Percentiles rank a stretch among this genome's conserved stretches.
phyloP scores from a whole-genome alignment of 208 protist species.

The Leishmania tropica region DNA sequence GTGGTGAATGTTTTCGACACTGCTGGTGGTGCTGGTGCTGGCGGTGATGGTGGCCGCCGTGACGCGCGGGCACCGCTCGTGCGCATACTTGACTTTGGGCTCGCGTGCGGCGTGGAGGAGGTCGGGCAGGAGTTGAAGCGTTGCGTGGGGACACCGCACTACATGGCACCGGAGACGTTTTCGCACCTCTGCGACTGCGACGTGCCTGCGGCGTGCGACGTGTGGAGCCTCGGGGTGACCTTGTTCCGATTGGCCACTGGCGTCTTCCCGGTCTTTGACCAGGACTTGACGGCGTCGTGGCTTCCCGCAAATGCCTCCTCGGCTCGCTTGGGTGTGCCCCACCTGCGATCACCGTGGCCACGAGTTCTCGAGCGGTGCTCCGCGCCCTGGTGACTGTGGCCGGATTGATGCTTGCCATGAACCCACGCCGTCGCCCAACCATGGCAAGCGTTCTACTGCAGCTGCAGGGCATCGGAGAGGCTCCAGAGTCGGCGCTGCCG shows the following conservation, averaged over 20 bases:
- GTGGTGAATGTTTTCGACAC: conserved; percentile 89
- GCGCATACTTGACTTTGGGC: conserved; percentile 23
- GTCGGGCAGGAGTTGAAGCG: not conserved
- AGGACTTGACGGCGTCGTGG: not conserved
- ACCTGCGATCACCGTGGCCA: not conserved
- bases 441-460: not conserved
- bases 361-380: not conserved
- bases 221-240: conserved; percentile 27
- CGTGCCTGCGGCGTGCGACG: conserved; percentile 14
- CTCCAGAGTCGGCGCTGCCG: not conserved
- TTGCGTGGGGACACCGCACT: conserved; percentile 14
- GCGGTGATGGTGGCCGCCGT: not conserved
- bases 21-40: not conserved
- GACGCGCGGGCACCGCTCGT: conserved; percentile 9
- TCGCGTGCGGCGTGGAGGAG: conserved; percentile 13
- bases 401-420: not conserved
- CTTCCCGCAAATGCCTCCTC: not conserved
- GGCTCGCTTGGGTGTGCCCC: not conserved
- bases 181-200: not conserved
- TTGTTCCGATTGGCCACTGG: conserved; percentile 14
- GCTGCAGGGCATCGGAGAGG: not conserved
- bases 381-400: not conserved
- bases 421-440: not conserved
- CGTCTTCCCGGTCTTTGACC: not conserved
- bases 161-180: conserved; percentile 15